Percentiles rank a stretch among this genome's conserved stretches.
These are phyloP conservation scores for Collybia sordida DNA, from an alignment of 768 basidiomycete species.

Conservation along the genomic window DNA sequence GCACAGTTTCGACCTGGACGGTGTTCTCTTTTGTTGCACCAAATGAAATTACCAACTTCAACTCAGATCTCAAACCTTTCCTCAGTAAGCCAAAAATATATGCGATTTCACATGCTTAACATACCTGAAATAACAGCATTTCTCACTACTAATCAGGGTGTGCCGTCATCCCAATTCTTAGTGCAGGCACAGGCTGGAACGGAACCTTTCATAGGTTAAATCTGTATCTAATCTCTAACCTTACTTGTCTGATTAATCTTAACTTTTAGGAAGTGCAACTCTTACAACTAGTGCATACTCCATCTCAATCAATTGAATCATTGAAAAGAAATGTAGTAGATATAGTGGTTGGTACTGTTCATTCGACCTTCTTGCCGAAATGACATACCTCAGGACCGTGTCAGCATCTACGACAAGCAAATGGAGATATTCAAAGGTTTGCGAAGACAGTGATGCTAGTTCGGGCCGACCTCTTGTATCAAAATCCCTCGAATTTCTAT, in stretches of 20 bases:
- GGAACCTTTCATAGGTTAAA: slow-evolving; percentile 23
- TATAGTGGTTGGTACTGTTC: no score
- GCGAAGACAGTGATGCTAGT: no score
- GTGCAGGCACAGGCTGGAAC: slow-evolving; percentile 36
- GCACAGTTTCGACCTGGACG: slow-evolving; percentile 30
- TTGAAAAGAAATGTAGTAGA: no score
- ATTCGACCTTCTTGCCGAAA: no score
- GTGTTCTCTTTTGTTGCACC: slow-evolving; percentile 35
- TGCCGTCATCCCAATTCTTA: slow-evolving; percentile 29
- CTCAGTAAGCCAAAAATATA: slow-evolving; percentile 18
- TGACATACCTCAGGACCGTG: no score
- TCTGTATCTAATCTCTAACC: not conserved
- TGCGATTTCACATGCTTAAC: not conserved
- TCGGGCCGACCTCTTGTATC: no score
- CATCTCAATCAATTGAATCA: slow-evolving; percentile 26
- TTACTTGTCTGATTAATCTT: not conserved
- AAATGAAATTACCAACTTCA: slow-evolving; percentile 31
- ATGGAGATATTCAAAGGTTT: no score
- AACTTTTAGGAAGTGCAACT: slow-evolving; percentile 26
- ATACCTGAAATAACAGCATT: slow-evolving; percentile 18
- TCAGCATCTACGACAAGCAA: no score
- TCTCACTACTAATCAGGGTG: slow-evolving; percentile 26
- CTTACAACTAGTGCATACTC: slow-evolving; percentile 28
- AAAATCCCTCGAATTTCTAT: no score
- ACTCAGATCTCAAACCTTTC: slow-evolving; percentile 32